Base-by-base conservation (phyloP, 169 alveolate species). In the Theileria parva region DNA sequence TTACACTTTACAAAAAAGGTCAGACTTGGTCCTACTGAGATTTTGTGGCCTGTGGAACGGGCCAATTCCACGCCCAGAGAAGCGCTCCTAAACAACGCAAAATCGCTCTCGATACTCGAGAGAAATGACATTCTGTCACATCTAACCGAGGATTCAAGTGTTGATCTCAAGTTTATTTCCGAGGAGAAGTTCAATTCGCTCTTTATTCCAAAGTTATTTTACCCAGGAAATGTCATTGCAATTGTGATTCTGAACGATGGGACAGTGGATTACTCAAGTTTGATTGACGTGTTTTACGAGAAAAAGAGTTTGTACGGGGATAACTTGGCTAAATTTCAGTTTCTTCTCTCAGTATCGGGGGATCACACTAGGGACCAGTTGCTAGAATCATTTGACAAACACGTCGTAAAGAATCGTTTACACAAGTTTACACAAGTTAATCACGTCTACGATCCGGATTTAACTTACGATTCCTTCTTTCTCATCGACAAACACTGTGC, bases 161-260 rank as follows among this genome's bases (percentile, higher is more conserved):
- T 61, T 19, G 32, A 61, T 7, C 15, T 61, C 25, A 61, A 21
- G 8, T 61, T n/a, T 27, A 8, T 61, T 53, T 19, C 51, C 1
- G 80, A 79, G 64, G 74, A 79, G 12, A 27, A 28, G 23, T n/a
- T 5, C 21, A 12, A 9, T 19, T 17, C 37, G 23, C 23, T 19
- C 0, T 44, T 67, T 48, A 39, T 51, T 25, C 34, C 71, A 3
- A 25, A 32, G 23, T 21, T 79, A 25, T 79, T 79, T 61, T 44
- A 63, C 65, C 66, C 69, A 48, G 79, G 72, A 34, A 37, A 12
- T 25, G 23, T 67, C 3, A 5, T 61, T 0, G 86, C 86, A 19
- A 30, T 65, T 5, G 19, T 79, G 30, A 61, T 79, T 37, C 39
- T 79, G 30, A 77, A 78, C 73, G 86, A 78, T 55, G 39, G 50